Base-by-base conservation (phyloP, 306 rosid genomes). In the Sophora flavescens region DNA sequence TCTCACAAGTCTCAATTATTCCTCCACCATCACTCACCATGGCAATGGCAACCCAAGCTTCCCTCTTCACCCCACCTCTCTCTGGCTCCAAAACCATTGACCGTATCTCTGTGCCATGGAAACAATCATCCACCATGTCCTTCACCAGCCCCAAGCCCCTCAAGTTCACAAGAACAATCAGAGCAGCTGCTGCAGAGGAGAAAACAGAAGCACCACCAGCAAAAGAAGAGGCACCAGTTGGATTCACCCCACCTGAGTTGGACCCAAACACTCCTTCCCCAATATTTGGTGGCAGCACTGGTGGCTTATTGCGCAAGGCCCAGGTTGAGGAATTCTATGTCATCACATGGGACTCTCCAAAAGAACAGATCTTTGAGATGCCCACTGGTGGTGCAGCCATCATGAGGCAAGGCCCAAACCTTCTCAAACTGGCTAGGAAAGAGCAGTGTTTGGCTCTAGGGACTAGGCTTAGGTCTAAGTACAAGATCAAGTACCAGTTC, bases 381-480 rank as follows among this genome's bases (percentile, higher is more conserved):
- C 98, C 98, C 3, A 95, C 99, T 0, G 99, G 99, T 0, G 99
- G 99, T 18, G 97, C 99, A 2, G 99, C 99, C 82, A 92, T 95
- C 44, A 95, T 95, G 99, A 85, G 99, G 79, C 70, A 92, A 52
- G 99, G 99, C 3, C 93, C 98, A 0, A 96, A 96, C 77, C 82
- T 96, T 17, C 84, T 96, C 59, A 96, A 96, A 60, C 12, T 96
- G 83, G 99, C 98, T 0, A 82, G 99, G 88, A 96, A 96, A 72
- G 99, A 96, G 63, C 99, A 91, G 89, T 96, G 99, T 28, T 74
- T 96, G 91, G 99, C 99, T 42, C 89, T 96, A n/a, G 99, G 98
- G 22, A 92, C 93, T 0, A 86, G 98, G 85, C 71, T 96, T 6
- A 80, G 99, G 86, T 91, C 98, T 0, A 92, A 96, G 88, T 96